Conservation (phyloP, 2,329 filamentous ascomycete genomes). For the Scytalidium sp. region DNA sequence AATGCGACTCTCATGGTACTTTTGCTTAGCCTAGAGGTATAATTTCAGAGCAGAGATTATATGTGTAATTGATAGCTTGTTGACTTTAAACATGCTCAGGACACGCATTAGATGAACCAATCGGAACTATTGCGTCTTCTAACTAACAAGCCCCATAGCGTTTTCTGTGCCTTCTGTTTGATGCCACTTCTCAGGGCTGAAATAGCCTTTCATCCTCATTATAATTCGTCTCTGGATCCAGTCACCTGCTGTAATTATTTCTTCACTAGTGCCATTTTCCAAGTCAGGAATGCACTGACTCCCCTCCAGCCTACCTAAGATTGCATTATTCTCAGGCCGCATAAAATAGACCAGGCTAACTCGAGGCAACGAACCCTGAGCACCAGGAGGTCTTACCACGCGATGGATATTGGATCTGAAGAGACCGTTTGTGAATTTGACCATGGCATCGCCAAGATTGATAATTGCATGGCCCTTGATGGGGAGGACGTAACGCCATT, state of each 20-base stretch:
- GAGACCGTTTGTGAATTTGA: conserved; percentile 30
- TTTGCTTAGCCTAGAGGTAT: too few species aligned
- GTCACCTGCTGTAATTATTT: conserved; percentile 18
- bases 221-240: conserved; percentile 13
- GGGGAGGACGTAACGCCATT: conserved; percentile 33
- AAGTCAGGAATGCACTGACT: conserved; percentile 17
- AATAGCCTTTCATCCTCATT: not conserved
- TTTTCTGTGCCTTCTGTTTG: not conserved
- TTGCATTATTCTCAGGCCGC: conserved; percentile 45
- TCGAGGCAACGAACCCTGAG: conserved; percentile 26
- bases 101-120: too few species aligned
- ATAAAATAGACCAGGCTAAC: conserved; percentile 54
- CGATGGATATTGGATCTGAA: conserved; percentile 31
- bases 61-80: too few species aligned
- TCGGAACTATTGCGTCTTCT: too few species aligned
- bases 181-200: not conserved
- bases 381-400: conserved; percentile 28
- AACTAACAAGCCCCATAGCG: not conserved
- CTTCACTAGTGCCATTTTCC: conserved; percentile 13
- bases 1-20: too few species aligned
- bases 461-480: conserved; percentile 31
- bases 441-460: conserved; percentile 35
- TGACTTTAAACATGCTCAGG: too few species aligned
- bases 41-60: too few species aligned
- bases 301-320: conserved; percentile 16